Evolutionary conservation across 129 eudicot species (phyloP), one percentile per base, ranked within the genome.

Genomic region (Tagetes patula): DNA sequence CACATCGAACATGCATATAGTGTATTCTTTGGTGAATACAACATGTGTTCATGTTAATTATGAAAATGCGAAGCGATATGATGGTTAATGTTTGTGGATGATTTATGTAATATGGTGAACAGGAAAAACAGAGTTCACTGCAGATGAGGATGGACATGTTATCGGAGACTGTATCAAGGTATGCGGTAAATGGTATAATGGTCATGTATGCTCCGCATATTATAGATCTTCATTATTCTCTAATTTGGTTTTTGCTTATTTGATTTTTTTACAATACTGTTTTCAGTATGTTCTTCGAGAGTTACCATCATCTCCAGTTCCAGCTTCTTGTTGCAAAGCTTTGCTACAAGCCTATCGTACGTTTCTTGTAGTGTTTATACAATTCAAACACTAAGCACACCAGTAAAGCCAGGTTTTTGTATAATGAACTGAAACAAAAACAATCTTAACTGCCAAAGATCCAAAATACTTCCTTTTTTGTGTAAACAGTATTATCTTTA

Each of bases 251-350:
- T 66, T 73, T 47, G 4, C 67, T 79, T 54, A 7, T 55, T 32
- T 59, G 32, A 5, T 5, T 62, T 39, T 55, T 41, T 40, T 53
- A 42, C 69, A 27, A 52, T 67, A 43, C 37, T 66, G 49, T 62
- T 81, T 20, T 65, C 85, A 94, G 97, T 88, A 86, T 80, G 86
- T 90, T 77, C 85, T 94, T 36, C 91, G 98, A 68, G 98, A 94
- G 77, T 88, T 94, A 67, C 98, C 98, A 55, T 94, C 98, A 70
- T 90, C 97, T 75, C 98, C 98, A 40, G 98, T 94, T 70, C 98
- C 98, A 52, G 97, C 97, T 74, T 87, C 98, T 80, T 94, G 98
- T 85, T 94, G 98, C 88, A 94, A 88, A 73, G 97, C 98, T 60
- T 88, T 94, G 68, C 85, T 94, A 45, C 97, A 94, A 83, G 97